Conservation (phyloP, 495 filamentous ascomycete species). For the Penicillium parvum region DNA sequence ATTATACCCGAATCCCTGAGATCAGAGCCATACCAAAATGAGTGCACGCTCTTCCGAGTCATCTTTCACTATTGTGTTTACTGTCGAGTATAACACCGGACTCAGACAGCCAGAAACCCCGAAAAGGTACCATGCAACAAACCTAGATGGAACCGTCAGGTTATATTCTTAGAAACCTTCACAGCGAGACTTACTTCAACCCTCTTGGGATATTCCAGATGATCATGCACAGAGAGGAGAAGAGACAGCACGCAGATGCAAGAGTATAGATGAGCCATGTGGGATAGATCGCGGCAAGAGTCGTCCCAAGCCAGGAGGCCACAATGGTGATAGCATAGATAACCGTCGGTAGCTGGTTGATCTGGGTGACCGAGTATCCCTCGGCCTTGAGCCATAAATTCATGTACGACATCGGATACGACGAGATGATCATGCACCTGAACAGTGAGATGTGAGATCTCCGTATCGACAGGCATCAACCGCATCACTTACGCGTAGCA, state of each 20-base stretch:
- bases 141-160: conserved; percentile 26
- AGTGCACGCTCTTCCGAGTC: conserved; percentile 46
- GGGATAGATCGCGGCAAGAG: conserved; percentile 42
- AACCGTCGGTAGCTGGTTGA: conserved; percentile 45
- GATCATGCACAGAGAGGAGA: conserved; percentile 42
- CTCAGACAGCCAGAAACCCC: conserved; percentile 38
- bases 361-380: conserved; percentile 42
- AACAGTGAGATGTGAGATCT: background rate
- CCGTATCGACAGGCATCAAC: background rate
- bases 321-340: conserved; percentile 41
- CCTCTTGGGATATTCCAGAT: conserved; percentile 41
- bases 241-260: conserved; percentile 28
- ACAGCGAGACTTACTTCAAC: conserved; percentile 30
- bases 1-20: background rate
- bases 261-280: conserved; percentile 40
- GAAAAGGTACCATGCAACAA: conserved; percentile 45
- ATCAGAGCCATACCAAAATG: conserved; percentile 34
- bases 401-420: conserved; percentile 39
- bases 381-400: conserved; percentile 46
- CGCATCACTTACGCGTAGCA: conserved; percentile 44
- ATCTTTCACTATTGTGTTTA: conserved; percentile 42
- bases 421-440: conserved; percentile 41
- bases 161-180: background rate
- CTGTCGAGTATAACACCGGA: conserved; percentile 44
- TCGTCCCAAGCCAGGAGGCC: conserved; percentile 42